Base-by-base conservation (phyloP, 2,329 filamentous ascomycete species). In the Xylogone sp. region DNA sequence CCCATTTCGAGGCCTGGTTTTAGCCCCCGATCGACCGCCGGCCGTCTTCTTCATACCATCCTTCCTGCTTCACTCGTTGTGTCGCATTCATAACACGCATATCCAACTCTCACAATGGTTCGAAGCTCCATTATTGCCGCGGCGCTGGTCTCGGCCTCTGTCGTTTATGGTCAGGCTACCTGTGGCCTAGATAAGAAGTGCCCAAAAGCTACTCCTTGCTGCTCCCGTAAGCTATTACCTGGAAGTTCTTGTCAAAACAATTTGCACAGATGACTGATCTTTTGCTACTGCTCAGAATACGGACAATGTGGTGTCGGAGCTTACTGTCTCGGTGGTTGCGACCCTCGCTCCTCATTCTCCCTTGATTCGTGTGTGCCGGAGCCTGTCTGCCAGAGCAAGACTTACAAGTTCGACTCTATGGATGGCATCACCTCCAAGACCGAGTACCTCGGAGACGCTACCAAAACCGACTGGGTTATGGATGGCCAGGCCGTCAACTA, bases 241-340 rank as follows among this genome's bases (percentile, higher is more conserved):
- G 13, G 31, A 22, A 19, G 20, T 7, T 16, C 7, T 18, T 59
- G 39, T 39, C 18, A 24, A 27, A 4, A 51, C 44, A 13, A 24
- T 42, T 21, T 45, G 42, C 21, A 12, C 4, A 46, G 29, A 5
- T 9, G 18, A 19, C 34, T 55, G 27, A 31, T 7, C 42, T 31
- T 16, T 46, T 5, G 24, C 24, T 6, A 27, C 42, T 22, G 8
- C 61, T 47, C 64, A 96, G 90, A 94, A 71, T 97, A 97, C 71
- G 90, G 90, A 62, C 79, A 93, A 70, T 97, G 94, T 65, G 94
- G 93, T 74, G 84, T 91, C 51, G 94, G 94, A 64, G 94, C 92
- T 51, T 97, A 88, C 79, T 99, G 94, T 66, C 82, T 99, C 19
- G 94, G 94, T 63, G 94, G 94, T 57, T 99, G 94, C 75, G 93